Base-by-base conservation (phyloP, 2,329 filamentous ascomycete genomes). In the Arthrobotrys conoides region DNA sequence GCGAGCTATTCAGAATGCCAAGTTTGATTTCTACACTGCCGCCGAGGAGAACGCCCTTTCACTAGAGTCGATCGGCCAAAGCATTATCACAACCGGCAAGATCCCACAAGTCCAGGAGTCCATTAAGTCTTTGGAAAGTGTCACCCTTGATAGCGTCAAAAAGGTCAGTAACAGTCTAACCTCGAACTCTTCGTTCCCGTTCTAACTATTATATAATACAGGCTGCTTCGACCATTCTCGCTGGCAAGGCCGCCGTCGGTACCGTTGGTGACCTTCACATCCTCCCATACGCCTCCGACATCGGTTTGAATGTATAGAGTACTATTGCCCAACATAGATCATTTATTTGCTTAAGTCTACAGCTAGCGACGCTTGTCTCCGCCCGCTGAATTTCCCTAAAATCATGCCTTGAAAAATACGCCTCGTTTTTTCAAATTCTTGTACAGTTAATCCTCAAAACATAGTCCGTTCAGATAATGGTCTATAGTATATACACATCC, bases 1-100 rank as follows among this genome's bases (percentile, higher is more conserved):
- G 85, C 98, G 97, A 89, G 96, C 96, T 65, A 90, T 94, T 84
- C 93, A 95, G 78, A 91, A 92, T 83, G 96, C 96, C 83, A 98
- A 97, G 87, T 99, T 97, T 87, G 91, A 92, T 84, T 91, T 93
- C 81, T 88, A 98, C 69, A 93, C 96, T 83, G 89, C 90, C 81
- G 92, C 91, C 81, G 92, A 97, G 86, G 90, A 91, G 83, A 90
- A 92, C 80, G 89, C 91, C 82, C 88, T 91, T 72, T 93, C 93
- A 82, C 87, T 98, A 77, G 90, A 96, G 83, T 88, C 93, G 80
- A 94, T 94, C 81, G 96, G 96, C 80, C 90, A 93, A 83, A 92
- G 93, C 81, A 89, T 97, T 79, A 88, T 97, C 82, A 91, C 93
- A 84, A 91, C 90, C 82, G 91, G 91, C 86, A 92, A 94, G 88